Conservation (phyloP, 257 asterid species). For the Plantago elongata region DNA sequence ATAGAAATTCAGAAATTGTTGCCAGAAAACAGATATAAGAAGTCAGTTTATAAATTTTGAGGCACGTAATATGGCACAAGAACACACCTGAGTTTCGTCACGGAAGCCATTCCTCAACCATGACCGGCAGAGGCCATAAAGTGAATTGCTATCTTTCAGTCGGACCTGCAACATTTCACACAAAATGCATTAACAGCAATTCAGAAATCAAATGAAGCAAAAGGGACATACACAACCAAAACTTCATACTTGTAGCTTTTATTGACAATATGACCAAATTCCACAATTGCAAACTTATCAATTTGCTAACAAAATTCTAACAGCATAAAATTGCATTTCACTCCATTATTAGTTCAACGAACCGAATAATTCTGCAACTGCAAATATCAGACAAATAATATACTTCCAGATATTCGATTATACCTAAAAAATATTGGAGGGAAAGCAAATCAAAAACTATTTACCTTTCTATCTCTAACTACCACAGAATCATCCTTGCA, state of each 20-base stretch:
- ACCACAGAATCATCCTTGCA: constrained; percentile 46
- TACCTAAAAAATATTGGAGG: not conserved
- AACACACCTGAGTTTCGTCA: constrained; percentile 65
- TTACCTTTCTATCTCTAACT: constrained; percentile 70
- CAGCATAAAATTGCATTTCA: constrained; percentile 1
- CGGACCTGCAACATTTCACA: constrained; percentile 50
- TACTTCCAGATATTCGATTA: no score
- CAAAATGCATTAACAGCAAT: constrained; percentile 8
- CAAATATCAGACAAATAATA: not conserved
- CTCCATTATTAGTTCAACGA: not conserved
- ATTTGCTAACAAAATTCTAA: not conserved
- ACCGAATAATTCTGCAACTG: no score
- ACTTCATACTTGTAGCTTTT: not conserved
- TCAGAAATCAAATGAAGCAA: not conserved
- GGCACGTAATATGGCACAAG: not conserved
- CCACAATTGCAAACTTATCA: no score
- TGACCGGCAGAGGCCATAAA: constrained; percentile 74
- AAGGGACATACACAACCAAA: not conserved
- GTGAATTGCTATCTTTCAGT: constrained; percentile 53
- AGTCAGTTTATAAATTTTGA: no score
- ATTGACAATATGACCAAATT: no score
- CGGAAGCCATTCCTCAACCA: constrained; percentile 80
- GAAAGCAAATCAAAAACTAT: not conserved
- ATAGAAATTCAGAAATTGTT: no score
- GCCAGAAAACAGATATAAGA: no score